Evolutionary conservation across 139 green algal species (phyloP).

Genomic region (Volvox reticuliferus): DNA sequence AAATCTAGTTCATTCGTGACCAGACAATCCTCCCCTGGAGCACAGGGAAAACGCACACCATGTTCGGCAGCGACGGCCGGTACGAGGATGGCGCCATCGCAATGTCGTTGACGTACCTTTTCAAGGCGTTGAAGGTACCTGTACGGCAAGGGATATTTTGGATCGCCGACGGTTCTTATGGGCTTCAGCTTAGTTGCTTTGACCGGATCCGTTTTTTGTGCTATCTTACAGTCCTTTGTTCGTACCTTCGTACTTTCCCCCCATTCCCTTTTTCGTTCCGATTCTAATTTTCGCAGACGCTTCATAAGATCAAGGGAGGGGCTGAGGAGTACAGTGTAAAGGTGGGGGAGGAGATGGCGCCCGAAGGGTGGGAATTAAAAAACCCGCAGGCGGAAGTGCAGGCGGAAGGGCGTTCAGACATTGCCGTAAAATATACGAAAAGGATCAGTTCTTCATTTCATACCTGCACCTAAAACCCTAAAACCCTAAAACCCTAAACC

Average conservation of each 20-base stretch:
- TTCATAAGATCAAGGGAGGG: neutral
- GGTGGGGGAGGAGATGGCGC: neutral
- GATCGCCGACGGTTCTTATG: too few relatives aligned
- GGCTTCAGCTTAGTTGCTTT: too few relatives aligned
- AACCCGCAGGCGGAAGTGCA: too few relatives aligned
- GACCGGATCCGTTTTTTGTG: too few relatives aligned
- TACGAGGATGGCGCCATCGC: slow-evolving; percentile 27
- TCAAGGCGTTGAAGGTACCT: slow-evolving; percentile 23
- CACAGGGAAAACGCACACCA: slow-evolving; percentile 59
- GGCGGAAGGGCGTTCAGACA: too few relatives aligned
- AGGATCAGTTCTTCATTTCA: too few relatives aligned
- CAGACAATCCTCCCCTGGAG: too few relatives aligned
- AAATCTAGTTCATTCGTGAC: too few relatives aligned
- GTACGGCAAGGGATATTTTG: neutral
- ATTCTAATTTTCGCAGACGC: neutral
- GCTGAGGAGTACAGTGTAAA: slow-evolving; percentile 30
- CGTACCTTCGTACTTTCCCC: neutral
- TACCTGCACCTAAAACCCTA: too few relatives aligned
- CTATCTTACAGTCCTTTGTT: too few relatives aligned
- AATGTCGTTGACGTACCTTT: slow-evolving; percentile 54
- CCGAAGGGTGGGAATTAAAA: neutral
- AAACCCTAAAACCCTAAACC: neutral
- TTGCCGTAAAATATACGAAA: too few relatives aligned
- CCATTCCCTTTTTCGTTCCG: neutral
- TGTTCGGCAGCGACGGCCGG: slow-evolving; percentile 48